These are phyloP conservation scores for Onygena corvina DNA, from an alignment of 2,329 filamentous ascomycete species.

Conservation along the genomic window DNA sequence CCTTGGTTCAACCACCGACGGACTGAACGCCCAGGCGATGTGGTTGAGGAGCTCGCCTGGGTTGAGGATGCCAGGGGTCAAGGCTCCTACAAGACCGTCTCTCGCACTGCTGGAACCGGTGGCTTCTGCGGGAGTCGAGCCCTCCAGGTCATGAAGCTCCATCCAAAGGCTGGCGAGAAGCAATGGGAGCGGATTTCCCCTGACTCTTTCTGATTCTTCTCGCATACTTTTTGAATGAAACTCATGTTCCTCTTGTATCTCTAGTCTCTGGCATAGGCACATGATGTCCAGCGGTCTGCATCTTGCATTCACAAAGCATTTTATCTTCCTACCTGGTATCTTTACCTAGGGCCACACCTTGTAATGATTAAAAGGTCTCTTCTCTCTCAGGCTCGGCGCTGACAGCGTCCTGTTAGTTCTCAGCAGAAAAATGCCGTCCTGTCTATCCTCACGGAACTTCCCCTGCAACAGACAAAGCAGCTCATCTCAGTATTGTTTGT, in stretches of 20 bases:
- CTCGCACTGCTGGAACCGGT: conserved; percentile 32
- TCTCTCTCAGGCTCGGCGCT: too few species aligned
- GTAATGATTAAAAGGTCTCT: too few species aligned
- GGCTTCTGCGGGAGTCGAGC: conserved; percentile 36
- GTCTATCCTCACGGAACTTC: background rate
- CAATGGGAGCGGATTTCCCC: conserved; percentile 36
- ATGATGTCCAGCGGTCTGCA: background rate
- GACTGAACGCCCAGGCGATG: conserved; percentile 46
- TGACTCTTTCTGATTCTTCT: conserved; percentile 19
- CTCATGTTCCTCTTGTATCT: background rate
- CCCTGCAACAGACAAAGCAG: background rate
- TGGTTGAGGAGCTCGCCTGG: conserved; percentile 33
- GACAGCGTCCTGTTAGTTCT: too few species aligned
- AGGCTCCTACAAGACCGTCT: conserved; percentile 31
- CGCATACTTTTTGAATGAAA: background rate
- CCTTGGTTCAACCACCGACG: conserved; percentile 52
- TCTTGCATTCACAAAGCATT: background rate
- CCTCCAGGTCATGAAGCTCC: conserved; percentile 35
- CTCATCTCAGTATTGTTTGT: too few species aligned
- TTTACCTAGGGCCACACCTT: too few species aligned
- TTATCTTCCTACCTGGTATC: too few species aligned
- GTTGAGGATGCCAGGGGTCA: conserved; percentile 23
- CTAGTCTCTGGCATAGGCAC: background rate
- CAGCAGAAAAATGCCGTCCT: too few species aligned
- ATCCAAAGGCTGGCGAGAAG: conserved; percentile 33